phyloP scores from a whole-genome alignment of 75 land plant species.

The Cupressus sempervirens region DNA sequence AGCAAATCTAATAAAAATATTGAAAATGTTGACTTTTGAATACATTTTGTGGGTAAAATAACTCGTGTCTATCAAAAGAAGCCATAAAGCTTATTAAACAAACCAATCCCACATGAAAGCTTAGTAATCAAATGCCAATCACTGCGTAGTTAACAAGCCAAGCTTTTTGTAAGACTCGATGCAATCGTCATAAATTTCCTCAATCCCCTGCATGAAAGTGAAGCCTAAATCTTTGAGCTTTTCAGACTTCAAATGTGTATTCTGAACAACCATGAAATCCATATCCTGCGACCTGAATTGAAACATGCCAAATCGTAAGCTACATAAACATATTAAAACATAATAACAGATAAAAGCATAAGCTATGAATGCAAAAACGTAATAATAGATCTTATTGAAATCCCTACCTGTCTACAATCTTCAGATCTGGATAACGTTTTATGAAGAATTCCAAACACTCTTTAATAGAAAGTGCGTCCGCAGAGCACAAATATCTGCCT shows the following conservation, averaged over 20 bases:
- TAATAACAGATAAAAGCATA: neutral
- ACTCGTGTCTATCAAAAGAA: too few relatives aligned
- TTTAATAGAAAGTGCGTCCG: constrained; percentile 1
- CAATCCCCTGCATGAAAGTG: constrained; percentile 26
- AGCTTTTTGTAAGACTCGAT: neutral
- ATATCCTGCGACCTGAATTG: constrained; percentile 8
- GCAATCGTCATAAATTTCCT: constrained; percentile 29
- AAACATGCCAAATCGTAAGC: neutral
- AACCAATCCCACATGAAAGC: too few relatives aligned
- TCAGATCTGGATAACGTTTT: constrained; percentile 13
- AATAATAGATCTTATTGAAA: neutral
- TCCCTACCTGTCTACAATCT: constrained; percentile 6
- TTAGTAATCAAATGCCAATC: too few relatives aligned
- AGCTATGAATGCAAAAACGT: neutral
- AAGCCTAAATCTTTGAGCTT: constrained; percentile 47
- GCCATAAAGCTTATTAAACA: too few relatives aligned
- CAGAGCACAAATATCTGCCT: constrained; percentile 41
- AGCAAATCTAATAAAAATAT: too few relatives aligned
- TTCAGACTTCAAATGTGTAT: constrained; percentile 20
- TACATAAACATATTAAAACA: neutral
- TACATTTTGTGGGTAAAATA: too few relatives aligned
- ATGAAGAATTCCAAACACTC: neutral
- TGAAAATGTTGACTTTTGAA: too few relatives aligned
- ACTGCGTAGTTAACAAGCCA: neutral
- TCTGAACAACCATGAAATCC: neutral